phyloP scores from a whole-genome alignment of 2,329 filamentous ascomycete genomes.

The Mariannaea elegans region DNA sequence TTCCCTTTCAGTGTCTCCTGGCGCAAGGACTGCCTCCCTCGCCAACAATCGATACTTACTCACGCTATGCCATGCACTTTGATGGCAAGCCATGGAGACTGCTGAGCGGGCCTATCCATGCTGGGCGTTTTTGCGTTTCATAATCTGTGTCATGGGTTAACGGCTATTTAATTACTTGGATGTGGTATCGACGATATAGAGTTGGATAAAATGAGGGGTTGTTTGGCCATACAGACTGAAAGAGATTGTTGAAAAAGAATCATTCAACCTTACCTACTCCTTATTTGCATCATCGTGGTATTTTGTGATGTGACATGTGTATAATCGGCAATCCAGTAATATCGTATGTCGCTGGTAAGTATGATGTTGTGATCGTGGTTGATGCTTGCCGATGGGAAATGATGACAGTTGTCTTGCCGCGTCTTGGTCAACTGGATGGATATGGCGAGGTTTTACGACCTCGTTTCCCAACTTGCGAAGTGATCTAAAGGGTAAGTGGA shows the following conservation, averaged over 20 bases:
- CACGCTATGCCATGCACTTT: slow-evolving; percentile 25
- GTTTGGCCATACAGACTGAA: slow-evolving; percentile 29
- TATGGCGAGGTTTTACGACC: too few species aligned
- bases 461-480: too few species aligned
- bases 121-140: slow-evolving; percentile 33
- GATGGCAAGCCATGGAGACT: slow-evolving; percentile 31
- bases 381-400: too few species aligned
- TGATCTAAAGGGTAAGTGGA: too few species aligned
- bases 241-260: slow-evolving; percentile 28
- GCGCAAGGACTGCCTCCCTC: slow-evolving; percentile 15
- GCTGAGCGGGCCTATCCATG: slow-evolving; percentile 34
- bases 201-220: slow-evolving; percentile 29
- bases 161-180: slow-evolving; percentile 39
- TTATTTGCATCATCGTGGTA: slow-evolving; percentile 2
- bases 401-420: background rate
- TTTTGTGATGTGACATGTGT: slow-evolving; percentile 8
- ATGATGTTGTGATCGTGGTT: background rate
- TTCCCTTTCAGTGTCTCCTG: slow-evolving; percentile 12
- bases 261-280: slow-evolving; percentile 12
- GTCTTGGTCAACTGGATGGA: background rate
- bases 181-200: slow-evolving; percentile 34
- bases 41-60: slow-evolving; percentile 28
- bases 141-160: slow-evolving; percentile 40
- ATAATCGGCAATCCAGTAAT: too few species aligned
- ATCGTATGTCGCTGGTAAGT: background rate